Evolutionary conservation across 805 yeast genomes (phyloP), one percentile per base, ranked within the genome.

Genomic region (Ogataea pilisensis): DNA sequence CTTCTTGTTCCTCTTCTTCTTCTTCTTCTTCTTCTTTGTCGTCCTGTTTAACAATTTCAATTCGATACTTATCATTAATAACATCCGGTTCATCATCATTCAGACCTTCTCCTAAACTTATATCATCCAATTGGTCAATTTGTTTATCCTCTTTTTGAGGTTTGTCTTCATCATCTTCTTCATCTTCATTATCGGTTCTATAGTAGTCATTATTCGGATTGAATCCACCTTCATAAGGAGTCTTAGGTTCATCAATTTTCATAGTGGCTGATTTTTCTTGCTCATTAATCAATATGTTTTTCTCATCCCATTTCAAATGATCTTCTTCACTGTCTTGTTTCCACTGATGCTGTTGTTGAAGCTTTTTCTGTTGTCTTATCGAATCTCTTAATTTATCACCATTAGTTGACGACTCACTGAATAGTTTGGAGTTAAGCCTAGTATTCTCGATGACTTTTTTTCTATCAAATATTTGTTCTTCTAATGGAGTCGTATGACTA

Each of bases 211-310:
- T 87, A 39, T 75, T 70, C 42, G 93, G 90, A 54, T 84, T 81
- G 21, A 86, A 83, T 1, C 95, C 95, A 9, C 93, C 95, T 58
- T 86, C 95, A 55, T 84, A 90, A 5, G 97, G 97, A 1, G 97
- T 90, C 68, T 90, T 90, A 18, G 97, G 97, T 60, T 90, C 97
- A 56, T 87, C 95, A 33, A 90, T 87, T 53, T 81, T 80, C 88
- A 82, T 82, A 22, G 86, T 82, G 18, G 88, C 76, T 9, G 73
- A 63, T 61, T 78, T 78, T 51, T 83, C 86, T 58, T 78, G 85
- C 57, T 89, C 95, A 3, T 86, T 74, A n/a, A 75, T 60, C 37
- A 73, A 76, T 39, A 90, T 62, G 54, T 90, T 90, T 46, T 80
- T 69, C 50, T 85, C 90, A 58, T 90, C 95, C 96, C 96, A 90